Conservation (phyloP, 352 stramenopile genomes). For the Paralagenidium karlingii region DNA sequence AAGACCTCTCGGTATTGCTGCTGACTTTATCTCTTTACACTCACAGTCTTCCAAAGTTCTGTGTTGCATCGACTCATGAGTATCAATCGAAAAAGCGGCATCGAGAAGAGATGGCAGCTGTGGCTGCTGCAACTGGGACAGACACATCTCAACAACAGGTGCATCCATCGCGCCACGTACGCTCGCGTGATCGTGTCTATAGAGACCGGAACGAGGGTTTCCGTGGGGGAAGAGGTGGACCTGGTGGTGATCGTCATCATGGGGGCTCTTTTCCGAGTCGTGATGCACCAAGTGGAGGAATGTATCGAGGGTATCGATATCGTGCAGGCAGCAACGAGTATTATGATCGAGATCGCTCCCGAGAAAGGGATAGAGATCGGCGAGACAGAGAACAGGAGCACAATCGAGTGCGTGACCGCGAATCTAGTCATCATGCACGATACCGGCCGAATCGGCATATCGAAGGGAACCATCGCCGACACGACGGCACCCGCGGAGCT, state of each 20-base stretch:
- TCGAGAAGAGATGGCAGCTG: slow-evolving; percentile 52
- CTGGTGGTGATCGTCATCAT: slow-evolving; percentile 4
- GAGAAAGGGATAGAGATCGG: slow-evolving; percentile 6
- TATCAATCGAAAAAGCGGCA: slow-evolving; percentile 83
- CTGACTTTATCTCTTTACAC: background rate
- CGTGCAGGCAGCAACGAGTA: slow-evolving; percentile 11
- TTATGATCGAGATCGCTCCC: slow-evolving; percentile 12
- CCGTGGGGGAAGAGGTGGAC: slow-evolving; percentile 4
- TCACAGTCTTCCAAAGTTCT: slow-evolving; percentile 70
- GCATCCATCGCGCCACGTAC: background rate
- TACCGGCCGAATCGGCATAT: background rate
- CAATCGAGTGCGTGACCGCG: no score
- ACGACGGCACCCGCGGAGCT: background rate
- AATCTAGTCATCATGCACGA: no score
- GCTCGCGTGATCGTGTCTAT: slow-evolving; percentile 2
- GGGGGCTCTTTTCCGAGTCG: background rate
- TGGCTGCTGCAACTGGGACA: background rate
- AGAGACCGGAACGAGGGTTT: slow-evolving; percentile 9
- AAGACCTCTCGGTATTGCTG: background rate
- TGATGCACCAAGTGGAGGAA: slow-evolving; percentile 3
- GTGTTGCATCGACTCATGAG: slow-evolving; percentile 70
- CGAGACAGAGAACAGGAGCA: no score
- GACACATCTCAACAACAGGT: background rate
- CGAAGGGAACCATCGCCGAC: slow-evolving; percentile 2
- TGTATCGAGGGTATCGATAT: slow-evolving; percentile 1